Base-by-base conservation (phyloP, 2,329 filamentous ascomycete species). In the Sodiomyces alkalinus region DNA sequence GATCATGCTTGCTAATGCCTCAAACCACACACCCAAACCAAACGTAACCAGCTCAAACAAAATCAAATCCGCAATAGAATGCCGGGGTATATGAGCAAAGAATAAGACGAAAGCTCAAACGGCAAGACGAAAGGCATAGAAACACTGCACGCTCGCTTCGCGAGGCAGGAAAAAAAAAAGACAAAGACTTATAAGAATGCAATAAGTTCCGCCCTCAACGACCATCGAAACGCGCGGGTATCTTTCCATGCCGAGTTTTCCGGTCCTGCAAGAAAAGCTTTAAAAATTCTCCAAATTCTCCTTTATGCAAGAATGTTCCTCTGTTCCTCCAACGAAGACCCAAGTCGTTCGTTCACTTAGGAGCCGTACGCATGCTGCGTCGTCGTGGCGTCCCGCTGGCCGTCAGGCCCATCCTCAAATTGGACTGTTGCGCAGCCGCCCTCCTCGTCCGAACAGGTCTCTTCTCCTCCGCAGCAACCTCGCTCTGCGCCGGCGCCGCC, bases 351-450 rank as follows among this genome's bases (percentile, higher is more conserved):
- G 20, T 22, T 13, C 20, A 22, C 20, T 22, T 7, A 11, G 19
- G 20, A 11, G 20, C 11, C 13, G 20, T n/a, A 22, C n/a, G 20
- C 11, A 11, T 22, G 20, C 23, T 14, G 6, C 21, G 19, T 8
- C 27, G 27, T 8, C 23, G 13, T 7, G 27, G 27, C n/a, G 27
- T 29, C 5, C 27, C 27, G 6, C 20, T 29, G 6, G 20, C 27
- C 5, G 27, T 29, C 20, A 29, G 27, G 15, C 27, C 27, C 27
- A 29, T 29, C 6, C 11, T 23, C 14, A 29, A 12, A 10, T 29
- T 29, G 19, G 27, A 23, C 16, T 29, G 17, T 19, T 29, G 27
- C 10, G 27, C 27, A 5, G 27, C 27, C 6, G 27, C 20, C 21
- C 27, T 22, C 15, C 20, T 29, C n/a, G 27, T n/a, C n/a, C n/a